Base-by-base conservation (phyloP, 768 basidiomycete species). In the Mycena indigotica region DNA sequence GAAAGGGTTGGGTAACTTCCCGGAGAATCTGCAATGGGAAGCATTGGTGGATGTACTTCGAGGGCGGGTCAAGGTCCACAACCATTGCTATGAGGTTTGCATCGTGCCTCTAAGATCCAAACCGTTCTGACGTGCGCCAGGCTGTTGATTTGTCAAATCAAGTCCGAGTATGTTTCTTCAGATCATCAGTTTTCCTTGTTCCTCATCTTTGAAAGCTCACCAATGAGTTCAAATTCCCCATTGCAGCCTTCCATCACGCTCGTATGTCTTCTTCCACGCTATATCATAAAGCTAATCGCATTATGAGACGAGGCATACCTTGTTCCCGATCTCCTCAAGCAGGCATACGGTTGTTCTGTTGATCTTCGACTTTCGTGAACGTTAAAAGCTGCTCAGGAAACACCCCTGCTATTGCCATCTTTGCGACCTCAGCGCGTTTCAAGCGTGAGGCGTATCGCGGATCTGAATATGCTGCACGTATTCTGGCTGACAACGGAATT, bases 241-340 rank as follows among this genome's bases (percentile, higher is more conserved):
- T 91, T 28, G 83, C 89, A 0, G 86, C 87, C 0, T 84, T 91
- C 71, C 90, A 91, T 63, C 90, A 92, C 62, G 90, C 91, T 2
- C 58, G 61, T 62, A 6, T 15, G 61, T 57, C 21, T 24, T 10
- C 46, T 15, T 19, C 15, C 19, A 2, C 10, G 40, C 29, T 23
- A 24, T 4, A 2, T 30, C 17, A 17, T 45, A 51, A 41, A 54
- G 28, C 17, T 16, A 29, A 50, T n/a, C 5, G 1, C 5, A 24
- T n/a, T 3, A 35, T 32, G n/a, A 62, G 84, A 86, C 48, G 89
- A 93, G 62, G 83, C 90, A 0, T 93, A 88, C 64, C 82, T 93
- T 41, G 89, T 92, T 16, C 86, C 90, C 2, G 84, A 84, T 28
- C 69, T 89, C 2, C 77, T 93, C 58, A 91, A 91, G 71, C 78